Percentiles rank a stretch among this genome's conserved stretches.
phyloP scores from a whole-genome alignment of 257 asterid species.

The Agastache rugosa region DNA sequence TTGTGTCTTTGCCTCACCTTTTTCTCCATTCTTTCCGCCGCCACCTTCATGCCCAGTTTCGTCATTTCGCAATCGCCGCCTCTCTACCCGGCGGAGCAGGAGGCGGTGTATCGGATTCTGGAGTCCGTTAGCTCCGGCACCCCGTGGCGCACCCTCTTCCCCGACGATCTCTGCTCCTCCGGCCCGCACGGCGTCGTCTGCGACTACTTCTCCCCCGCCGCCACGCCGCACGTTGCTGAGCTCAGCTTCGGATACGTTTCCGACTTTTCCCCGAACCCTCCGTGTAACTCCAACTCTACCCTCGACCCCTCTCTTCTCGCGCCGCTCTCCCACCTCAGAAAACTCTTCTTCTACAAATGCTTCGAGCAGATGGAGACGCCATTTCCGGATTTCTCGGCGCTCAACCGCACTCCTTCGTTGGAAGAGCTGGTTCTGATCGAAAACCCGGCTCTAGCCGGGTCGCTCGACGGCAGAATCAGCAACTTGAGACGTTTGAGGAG shows the following conservation, averaged over 20 bases:
- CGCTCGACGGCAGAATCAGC: slow-evolving; percentile 48
- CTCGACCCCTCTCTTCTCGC: slow-evolving; percentile 53
- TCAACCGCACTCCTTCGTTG: slow-evolving; percentile 32
- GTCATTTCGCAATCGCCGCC: slow-evolving; percentile 66
- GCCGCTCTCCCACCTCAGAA: slow-evolving; percentile 58
- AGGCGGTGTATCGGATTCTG: slow-evolving; percentile 67
- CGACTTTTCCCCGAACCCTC: slow-evolving; percentile 80
- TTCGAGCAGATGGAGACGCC: slow-evolving; percentile 44
- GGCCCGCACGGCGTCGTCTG: slow-evolving; percentile 93
- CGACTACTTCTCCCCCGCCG: slow-evolving; percentile 54
- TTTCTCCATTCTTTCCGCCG: slow-evolving; percentile 22
- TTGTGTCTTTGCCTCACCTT: slow-evolving; percentile 10
- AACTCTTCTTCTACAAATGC: slow-evolving; percentile 81
- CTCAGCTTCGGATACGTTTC: slow-evolving; percentile 85
- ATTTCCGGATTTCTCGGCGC: slow-evolving; percentile 60
- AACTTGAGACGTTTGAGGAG: slow-evolving; percentile 47
- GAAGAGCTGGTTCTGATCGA: slow-evolving; percentile 72
- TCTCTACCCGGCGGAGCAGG: slow-evolving; percentile 68
- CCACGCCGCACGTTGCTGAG: slow-evolving; percentile 63
- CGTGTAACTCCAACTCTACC: slow-evolving; percentile 58
- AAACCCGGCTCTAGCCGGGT: slow-evolving; percentile 63
- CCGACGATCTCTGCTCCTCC: slow-evolving; percentile 82
- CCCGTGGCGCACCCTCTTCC: slow-evolving; percentile 71
- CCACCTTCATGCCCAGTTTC: slow-evolving; percentile 14
- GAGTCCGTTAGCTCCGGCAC: slow-evolving; percentile 65